A percentile compares a stretch with the other conserved stretches of the same genome.
Evolutionary conservation across 257 asterid species (phyloP).

Genomic region (Craterostigma plantagineum): DNA sequence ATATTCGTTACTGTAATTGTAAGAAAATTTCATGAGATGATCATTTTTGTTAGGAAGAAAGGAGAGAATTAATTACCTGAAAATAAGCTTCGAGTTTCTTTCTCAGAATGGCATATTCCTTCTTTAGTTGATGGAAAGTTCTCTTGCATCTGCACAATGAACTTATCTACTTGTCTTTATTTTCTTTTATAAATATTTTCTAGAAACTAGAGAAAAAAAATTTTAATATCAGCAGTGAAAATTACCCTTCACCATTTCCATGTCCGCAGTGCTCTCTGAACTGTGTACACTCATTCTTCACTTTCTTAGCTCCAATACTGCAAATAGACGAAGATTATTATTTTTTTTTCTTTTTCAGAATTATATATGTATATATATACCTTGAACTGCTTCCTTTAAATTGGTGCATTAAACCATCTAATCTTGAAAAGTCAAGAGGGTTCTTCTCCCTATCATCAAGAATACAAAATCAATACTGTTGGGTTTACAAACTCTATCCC

Average conservation of each 20-base stretch:
- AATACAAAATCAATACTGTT: no score
- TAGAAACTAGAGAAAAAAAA: no score
- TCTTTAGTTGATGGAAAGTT: conserved; percentile 53
- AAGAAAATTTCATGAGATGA: neutral
- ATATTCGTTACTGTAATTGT: neutral
- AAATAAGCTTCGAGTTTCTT: conserved; percentile 64
- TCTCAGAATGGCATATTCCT: conserved; percentile 40
- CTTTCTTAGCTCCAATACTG: conserved; percentile 83
- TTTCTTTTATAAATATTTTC: no score
- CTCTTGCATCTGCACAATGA: conserved; percentile 39
- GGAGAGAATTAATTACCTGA: conserved; percentile 31
- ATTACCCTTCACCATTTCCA: conserved; percentile 65
- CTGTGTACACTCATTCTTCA: conserved; percentile 42
- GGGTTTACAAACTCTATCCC: no score
- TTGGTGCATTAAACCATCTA: conserved; percentile 57
- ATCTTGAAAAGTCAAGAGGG: conserved; percentile 28
- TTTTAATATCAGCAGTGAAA: neutral
- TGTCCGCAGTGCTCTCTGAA: conserved; percentile 45
- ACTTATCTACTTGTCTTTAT: no score
- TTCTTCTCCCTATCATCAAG: conserved; percentile 17
- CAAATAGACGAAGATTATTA: conserved; percentile 2
- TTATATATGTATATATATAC: conserved; percentile 15
- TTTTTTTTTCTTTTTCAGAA: no score
- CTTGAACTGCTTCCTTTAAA: conserved; percentile 68
- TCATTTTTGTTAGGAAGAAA: neutral